Base-by-base conservation (phyloP, 495 filamentous ascomycete genomes). In the Hypoxylon trugodes region DNA sequence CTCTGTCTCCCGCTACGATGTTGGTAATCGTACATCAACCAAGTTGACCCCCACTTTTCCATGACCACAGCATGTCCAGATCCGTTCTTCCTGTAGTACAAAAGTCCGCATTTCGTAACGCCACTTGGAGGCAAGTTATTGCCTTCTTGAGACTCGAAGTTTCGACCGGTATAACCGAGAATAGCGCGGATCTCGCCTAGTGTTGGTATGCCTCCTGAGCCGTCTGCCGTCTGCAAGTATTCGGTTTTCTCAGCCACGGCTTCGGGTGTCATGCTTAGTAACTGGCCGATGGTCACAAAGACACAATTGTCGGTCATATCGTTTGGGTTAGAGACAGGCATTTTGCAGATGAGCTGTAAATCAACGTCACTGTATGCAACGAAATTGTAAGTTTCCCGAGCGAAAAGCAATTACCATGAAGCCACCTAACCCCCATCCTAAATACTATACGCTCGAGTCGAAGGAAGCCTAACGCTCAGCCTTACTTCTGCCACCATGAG, bases 11-110 rank as follows among this genome's bases (percentile, higher is more conserved):
- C 22, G 21, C 12, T 26, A n/a, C 12, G 40, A 43, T 43, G 19
- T 22, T 43, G 40, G 40, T 43, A 24, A 43, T 22, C 19, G 21
- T 43, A 43, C 41, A 45, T 26, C 41, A 9, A 26, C 21, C 41
- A 45, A 12, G 9, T 45, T 13, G 4, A 13, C 10, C 21, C 21
- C 41, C n/a, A 22, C 21, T 45, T 45, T 24, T 42, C 38, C 38
- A 42, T 42, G 16, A 42, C 18, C 7, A 42, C 38, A 16, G 38
- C 38, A 42, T 42, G 38, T 22, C 38, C 38, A 10, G 18, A 4
- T 12, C 38, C 38, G 18, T 42, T n/a, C 18, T 42, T 15, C 24
- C 16, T 42, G 38, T 42, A 42, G 3, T 42, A n/a, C n/a, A n/a
- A n/a, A 42, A 42, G 38, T 8, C 38, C 38, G 6, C n/a, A 42